Percentiles rank a stretch among this genome's conserved stretches.
Conservation (phyloP, 148 eudicot genomes). For the Rhododendron molle region DNA sequence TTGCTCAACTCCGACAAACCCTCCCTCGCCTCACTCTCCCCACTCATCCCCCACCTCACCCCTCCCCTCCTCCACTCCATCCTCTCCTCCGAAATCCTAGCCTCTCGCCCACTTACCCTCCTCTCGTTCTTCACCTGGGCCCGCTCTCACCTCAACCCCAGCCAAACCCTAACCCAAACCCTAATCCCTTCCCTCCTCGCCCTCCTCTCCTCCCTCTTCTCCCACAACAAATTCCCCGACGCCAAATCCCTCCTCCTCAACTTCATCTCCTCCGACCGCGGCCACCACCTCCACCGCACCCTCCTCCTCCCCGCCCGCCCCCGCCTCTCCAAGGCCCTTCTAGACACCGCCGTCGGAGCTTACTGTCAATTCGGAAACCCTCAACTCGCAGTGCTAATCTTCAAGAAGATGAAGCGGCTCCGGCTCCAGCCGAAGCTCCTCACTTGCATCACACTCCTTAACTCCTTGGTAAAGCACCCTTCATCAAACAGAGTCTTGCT, state of each 20-base stretch:
- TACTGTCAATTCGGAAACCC: constrained; percentile 52
- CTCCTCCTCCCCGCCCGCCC: constrained; percentile 54
- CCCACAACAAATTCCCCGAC: constrained; percentile 49
- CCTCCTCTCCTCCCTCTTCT: constrained; percentile 44
- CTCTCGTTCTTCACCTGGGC: constrained; percentile 43
- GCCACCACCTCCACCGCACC: constrained; percentile 42
- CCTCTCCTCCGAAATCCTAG: constrained; percentile 24
- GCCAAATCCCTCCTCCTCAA: constrained; percentile 49
- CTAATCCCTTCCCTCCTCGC: constrained; percentile 36
- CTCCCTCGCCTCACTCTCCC: not conserved
- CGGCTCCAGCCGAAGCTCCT: constrained; percentile 38
- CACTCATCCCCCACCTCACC: constrained; percentile 13
- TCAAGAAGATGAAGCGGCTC: constrained; percentile 65
- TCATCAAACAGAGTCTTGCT: constrained; percentile 26
- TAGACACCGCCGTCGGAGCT: constrained; percentile 53
- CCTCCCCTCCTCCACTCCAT: constrained; percentile 18
- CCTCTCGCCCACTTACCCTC: constrained; percentile 33
- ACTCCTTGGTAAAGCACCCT: constrained; percentile 51
- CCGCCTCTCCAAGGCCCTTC: constrained; percentile 37
- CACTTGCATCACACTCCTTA: constrained; percentile 59
- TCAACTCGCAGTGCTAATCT: constrained; percentile 49
- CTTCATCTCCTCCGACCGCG: constrained; percentile 44
- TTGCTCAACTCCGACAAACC: not conserved
- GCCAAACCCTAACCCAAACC: constrained; percentile 9
- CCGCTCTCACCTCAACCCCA: constrained; percentile 8